Percentiles rank a stretch among this genome's conserved stretches.
Conservation (phyloP, 495 filamentous ascomycete species). For the Tuber umbilicatum region DNA sequence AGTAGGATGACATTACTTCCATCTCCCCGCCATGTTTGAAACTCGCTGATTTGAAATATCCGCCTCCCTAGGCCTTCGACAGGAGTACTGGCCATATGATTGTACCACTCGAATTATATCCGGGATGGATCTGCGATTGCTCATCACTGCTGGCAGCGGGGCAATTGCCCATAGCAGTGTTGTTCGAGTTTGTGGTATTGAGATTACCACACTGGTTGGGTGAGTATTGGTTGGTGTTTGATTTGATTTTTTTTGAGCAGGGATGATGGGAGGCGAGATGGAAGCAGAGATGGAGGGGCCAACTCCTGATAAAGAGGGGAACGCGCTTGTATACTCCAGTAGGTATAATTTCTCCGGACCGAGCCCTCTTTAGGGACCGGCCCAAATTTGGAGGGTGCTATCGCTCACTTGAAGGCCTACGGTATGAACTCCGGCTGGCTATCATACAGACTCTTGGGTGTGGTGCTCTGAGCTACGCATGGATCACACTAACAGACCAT, state of each 20-base stretch:
- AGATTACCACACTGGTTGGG: not conserved
- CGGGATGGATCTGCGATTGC: not conserved
- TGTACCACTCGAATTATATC: not conserved
- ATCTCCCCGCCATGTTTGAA: not conserved
- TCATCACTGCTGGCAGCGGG: not conserved
- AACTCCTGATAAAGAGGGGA: not conserved
- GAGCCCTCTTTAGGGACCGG: not conserved
- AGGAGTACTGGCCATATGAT: not conserved
- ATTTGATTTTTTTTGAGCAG: not conserved
- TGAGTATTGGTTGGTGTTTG: not conserved
- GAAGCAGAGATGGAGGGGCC: not conserved
- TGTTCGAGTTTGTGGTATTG: not conserved
- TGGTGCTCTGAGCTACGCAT: too few relatives aligned
- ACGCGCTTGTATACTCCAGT: too few relatives aligned
- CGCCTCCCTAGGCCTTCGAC: not conserved
- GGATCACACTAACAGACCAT: too few relatives aligned
- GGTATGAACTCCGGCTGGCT: too few relatives aligned
- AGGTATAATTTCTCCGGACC: not conserved
- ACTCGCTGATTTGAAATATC: not conserved
- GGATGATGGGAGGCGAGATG: not conserved
- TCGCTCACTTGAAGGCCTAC: not conserved
- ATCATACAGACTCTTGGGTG: too few relatives aligned
- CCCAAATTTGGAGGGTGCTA: not conserved
- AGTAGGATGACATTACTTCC: not conserved
- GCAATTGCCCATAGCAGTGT: not conserved